Base-by-base conservation (phyloP, 1,139 yeast species). In the Komagataea norvegica region DNA sequence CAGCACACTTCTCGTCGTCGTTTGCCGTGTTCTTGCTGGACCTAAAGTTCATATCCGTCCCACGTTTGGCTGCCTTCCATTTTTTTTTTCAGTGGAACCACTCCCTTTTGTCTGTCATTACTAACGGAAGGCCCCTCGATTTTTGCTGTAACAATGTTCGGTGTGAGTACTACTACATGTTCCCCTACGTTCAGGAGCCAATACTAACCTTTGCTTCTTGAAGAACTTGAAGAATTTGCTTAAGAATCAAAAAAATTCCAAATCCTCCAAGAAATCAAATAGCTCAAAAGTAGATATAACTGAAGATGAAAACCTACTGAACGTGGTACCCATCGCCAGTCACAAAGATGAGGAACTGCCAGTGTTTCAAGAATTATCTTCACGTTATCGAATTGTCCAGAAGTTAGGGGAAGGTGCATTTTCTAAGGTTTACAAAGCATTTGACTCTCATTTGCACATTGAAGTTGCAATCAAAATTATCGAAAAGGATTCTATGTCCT, bases 371-470 rank as follows among this genome's bases (percentile, higher is more conserved):
- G 54, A 50, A 20, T 37, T 52, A 14, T 31, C 28, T 2, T 48
- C 49, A 8, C 44, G 55, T 6, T 65, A 61, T 41, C 46, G 46
- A 22, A 43, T 65, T 14, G 24, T 57, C 4, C 49, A 64, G 18
- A 66, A 66, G 43, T 61, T 82, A 13, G 89, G 89, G 2, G 91
- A 85, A 57, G 97, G 97, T 13, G 97, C 97, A 0, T 89, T 89
- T 57, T 85, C 95, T 5, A 72, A 75, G 30, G 97, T 89, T 7
- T 87, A 79, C 63, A 75, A 76, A 47, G 96, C 95, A 13, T 7
- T 31, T 13, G 56, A 44, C 31, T 29, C 34, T 20, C 45, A 31
- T 10, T 30, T 29, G 29, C 28, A 43, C 27, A 35, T 43, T 5
- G 43, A 44, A 14, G 61, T 88, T 31, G 96, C 98, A n/a, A 75